These are phyloP conservation scores for Pichia heedii DNA, from an alignment of 805 yeast species.

Conservation along the genomic window DNA sequence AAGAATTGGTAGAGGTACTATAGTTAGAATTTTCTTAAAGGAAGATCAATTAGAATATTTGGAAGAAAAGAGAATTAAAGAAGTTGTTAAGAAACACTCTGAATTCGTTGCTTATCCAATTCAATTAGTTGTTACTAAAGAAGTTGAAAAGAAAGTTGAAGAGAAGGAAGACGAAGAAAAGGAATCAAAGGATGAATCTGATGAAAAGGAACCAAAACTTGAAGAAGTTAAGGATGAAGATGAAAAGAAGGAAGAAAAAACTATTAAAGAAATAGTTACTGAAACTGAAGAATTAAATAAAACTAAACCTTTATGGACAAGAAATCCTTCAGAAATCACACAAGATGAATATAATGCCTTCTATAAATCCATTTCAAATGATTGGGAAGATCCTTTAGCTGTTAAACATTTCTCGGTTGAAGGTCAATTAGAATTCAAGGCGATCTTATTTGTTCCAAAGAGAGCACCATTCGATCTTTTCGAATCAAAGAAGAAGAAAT, in stretches of 20 bases:
- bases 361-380: conserved; percentile 98
- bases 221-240: conserved; percentile 45
- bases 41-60: conserved; percentile 98
- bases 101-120: conserved; percentile 99
- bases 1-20: conserved; percentile 88
- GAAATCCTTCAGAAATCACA: conserved; percentile 95
- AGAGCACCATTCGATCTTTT: conserved; percentile 99
- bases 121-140: conserved; percentile 96
- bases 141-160: conserved; percentile 96
- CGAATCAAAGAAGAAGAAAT: conserved; percentile 98
- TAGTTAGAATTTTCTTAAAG: conserved; percentile 91
- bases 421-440: conserved; percentile 99
- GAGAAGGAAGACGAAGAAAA: conserved; percentile 57
- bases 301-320: conserved; percentile 98
- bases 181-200: conserved; percentile 44
- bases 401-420: conserved; percentile 99
- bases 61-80: conserved; percentile 99
- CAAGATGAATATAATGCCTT: conserved; percentile 98
- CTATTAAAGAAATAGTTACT: conserved; percentile 83
- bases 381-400: conserved; percentile 99
- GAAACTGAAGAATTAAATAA: conserved; percentile 98
- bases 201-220: conserved; percentile 40
- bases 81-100: conserved; percentile 98
- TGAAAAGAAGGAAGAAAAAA: conserved; percentile 72
- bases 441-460: conserved; percentile 94